A percentile compares a stretch with the other conserved stretches of the same genome.
Conservation (phyloP, 108 stramenopile genomes). For the Pseudonitzschia delicatissima region DNA sequence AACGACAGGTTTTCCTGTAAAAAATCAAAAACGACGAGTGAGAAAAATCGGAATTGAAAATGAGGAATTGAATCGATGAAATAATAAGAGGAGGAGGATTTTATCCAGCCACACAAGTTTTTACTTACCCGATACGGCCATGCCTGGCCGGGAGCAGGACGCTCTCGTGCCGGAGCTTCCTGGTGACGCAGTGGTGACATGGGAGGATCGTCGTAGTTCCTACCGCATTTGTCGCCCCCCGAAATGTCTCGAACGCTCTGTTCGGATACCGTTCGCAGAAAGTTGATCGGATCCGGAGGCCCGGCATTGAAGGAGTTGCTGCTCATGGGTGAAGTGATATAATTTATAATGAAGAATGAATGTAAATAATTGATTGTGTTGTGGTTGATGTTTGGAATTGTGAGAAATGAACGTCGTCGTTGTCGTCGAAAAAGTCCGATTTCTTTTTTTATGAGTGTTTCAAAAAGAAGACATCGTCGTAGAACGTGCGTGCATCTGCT, state of each 20-base stretch:
- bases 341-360: background rate
- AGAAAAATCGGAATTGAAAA: background rate
- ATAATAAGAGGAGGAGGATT: background rate
- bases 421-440: too few relatives aligned
- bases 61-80: background rate
- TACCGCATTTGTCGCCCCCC: background rate
- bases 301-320: conserved; percentile 8
- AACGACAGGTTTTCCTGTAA: conserved; percentile 71
- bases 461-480: too few relatives aligned
- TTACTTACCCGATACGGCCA: conserved; percentile 42
- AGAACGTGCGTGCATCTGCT: too few relatives aligned
- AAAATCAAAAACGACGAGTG: background rate
- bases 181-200: conserved; percentile 10
- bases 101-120: background rate
- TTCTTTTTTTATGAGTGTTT: too few relatives aligned
- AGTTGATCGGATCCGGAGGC: conserved; percentile 52
- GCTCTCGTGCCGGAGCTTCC: conserved; percentile 82
- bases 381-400: background rate
- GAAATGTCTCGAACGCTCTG: conserved; percentile 32
- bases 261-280: conserved; percentile 25
- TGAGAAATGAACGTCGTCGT: background rate
- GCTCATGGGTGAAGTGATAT: background rate
- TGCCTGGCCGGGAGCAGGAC: conserved; percentile 47
- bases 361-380: too few relatives aligned
- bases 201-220: background rate